Percentiles rank a stretch among this genome's conserved stretches.
These are phyloP conservation scores for Aureobasidium sp. DNA, from an alignment of 2,329 filamentous ascomycete species.

Conservation along the genomic window DNA sequence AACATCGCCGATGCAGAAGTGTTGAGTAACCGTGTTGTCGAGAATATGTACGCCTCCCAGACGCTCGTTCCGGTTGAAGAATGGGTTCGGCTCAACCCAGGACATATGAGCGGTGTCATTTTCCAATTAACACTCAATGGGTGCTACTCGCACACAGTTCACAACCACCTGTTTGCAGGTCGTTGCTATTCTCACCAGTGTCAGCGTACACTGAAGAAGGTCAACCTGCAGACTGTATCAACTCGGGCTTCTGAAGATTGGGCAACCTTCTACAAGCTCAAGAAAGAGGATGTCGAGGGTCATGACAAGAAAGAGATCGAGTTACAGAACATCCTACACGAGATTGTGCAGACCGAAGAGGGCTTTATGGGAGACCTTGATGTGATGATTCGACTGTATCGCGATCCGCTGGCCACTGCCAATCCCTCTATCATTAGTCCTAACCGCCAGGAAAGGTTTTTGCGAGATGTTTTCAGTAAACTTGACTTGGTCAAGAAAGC, in stretches of 20 bases:
- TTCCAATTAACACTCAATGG: conserved; percentile 88
- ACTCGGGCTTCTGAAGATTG: conserved; percentile 65
- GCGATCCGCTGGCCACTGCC: conserved; percentile 64
- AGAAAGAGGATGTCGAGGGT: conserved; percentile 62
- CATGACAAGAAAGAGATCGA: conserved; percentile 81
- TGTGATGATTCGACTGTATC: conserved; percentile 75
- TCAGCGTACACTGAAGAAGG: conserved; percentile 87
- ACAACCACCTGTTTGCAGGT: conserved; percentile 57
- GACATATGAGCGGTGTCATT: conserved; percentile 76
- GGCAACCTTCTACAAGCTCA: conserved; percentile 80
- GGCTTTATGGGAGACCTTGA: conserved; percentile 82
- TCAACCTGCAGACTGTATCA: conserved; percentile 71
- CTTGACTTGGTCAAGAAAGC: conserved; percentile 80
- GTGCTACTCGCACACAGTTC: conserved; percentile 81
- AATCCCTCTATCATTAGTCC: conserved; percentile 75
- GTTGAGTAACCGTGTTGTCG: conserved; percentile 66
- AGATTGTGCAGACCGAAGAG: conserved; percentile 91
- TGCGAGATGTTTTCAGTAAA: conserved; percentile 81
- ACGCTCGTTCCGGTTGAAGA: conserved; percentile 85
- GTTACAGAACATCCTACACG: conserved; percentile 87
- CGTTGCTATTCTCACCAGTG: conserved; percentile 93
- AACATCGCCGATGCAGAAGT: conserved; percentile 94
- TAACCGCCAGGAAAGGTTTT: conserved; percentile 68
- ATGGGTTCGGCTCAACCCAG: conserved; percentile 87
- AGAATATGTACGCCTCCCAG: conserved; percentile 68